phyloP scores from a whole-genome alignment of 345 rosid species.

The Leavenworthia alabamica region DNA sequence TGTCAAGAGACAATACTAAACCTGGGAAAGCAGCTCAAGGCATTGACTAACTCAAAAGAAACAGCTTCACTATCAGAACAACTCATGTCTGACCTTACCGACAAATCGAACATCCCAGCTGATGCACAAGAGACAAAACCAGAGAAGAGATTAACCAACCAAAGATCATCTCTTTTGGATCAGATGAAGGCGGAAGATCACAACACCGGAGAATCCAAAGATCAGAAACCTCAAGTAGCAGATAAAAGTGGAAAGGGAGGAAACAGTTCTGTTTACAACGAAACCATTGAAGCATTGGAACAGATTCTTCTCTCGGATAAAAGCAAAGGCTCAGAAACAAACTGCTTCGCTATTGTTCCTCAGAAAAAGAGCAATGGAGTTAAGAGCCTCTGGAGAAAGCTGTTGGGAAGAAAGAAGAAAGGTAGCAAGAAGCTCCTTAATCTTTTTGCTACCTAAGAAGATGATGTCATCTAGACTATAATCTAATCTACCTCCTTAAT shows the following conservation, averaged over 20 bases:
- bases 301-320: conserved; percentile 32
- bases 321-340: conserved; percentile 28
- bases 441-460: conserved; percentile 32
- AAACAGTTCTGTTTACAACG: conserved; percentile 24
- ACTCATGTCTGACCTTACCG: conserved; percentile 31
- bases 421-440: conserved; percentile 38
- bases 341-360: conserved; percentile 52
- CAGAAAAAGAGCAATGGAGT: conserved; percentile 39
- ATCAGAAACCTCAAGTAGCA: conserved; percentile 13
- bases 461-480: conserved; percentile 9
- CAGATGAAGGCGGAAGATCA: conserved; percentile 82
- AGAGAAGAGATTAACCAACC: conserved; percentile 39
- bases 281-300: conserved; percentile 38
- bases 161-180: conserved; percentile 71
- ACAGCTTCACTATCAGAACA: conserved; percentile 45
- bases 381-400: conserved; percentile 62
- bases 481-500: conserved; percentile 9
- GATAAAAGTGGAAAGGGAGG: conserved; percentile 26
- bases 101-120: conserved; percentile 13
- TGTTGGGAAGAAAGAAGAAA: conserved; percentile 57
- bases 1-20: conserved; percentile 85
- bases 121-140: conserved; percentile 23
- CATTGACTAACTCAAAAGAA: conserved; percentile 61
- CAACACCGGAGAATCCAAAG: conserved; percentile 14
- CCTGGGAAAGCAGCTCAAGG: conserved; percentile 84